Evolutionary conservation across 495 filamentous ascomycete genomes (phyloP), one percentile per base, ranked within the genome.

Genomic region (Tuber calosporum): DNA sequence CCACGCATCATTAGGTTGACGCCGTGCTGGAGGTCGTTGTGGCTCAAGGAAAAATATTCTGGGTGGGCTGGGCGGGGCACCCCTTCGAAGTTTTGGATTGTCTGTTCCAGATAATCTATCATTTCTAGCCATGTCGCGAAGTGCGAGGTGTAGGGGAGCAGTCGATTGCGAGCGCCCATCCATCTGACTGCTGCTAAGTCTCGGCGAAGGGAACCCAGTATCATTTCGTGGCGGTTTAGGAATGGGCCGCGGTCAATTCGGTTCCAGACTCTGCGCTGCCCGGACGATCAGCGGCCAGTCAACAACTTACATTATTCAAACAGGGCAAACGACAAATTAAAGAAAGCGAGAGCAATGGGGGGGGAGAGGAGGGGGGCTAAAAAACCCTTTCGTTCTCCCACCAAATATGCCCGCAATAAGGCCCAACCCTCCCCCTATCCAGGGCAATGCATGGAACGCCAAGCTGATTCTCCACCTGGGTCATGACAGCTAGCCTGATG

Each of bases 11-110:
- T 43, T 7, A 68, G 36, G 34, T 76, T 76, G 11, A 38, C 70
- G 26, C 74, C 74, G 19, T 5, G 19, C 4, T 8, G 4, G 13
- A 76, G 67, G 42, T 76, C 74, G 11, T 53, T 41, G 53, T 76
- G 74, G 6, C 19, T 42, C 34, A 76, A 7, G n/a, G 43, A 43
- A 34, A 62, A 62, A 34, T 17, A 34, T 26, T 62, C 53, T 1
- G 13, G 53, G 11, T 6, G 11, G 26, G 26, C 34, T 30, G 53
- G 53, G 26, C 53, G 53, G 26, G 26, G 53, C 4, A 5, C 53
- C 26, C 0, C 0, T 1, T 62, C 53, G 26, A 62, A 34, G 3
- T 34, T 62, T 1, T 15, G n/a, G 53, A 62, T 34, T 1, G 26
- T 62, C 13, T 0, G 6, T 62, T 34, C 26, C 4, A 62, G 53